Conservation (phyloP, 495 filamentous ascomycete genomes). For the Beverwykella pulmonaria region DNA sequence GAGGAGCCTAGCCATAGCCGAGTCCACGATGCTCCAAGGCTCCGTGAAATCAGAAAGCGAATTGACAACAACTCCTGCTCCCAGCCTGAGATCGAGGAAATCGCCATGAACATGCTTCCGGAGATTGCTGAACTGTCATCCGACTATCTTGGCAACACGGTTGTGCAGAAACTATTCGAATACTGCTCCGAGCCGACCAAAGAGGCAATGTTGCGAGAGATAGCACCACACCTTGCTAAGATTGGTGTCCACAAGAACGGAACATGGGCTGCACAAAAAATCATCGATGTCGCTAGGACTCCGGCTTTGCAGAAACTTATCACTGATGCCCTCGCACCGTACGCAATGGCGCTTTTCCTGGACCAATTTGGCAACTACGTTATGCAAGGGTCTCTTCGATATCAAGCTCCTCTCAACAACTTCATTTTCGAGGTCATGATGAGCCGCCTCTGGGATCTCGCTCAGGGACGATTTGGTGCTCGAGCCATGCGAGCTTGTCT, state of each 20-base stretch:
- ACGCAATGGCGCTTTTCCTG: slow-evolving; percentile 86
- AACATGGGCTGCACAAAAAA: slow-evolving; percentile 99
- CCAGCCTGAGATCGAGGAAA: slow-evolving; percentile 84
- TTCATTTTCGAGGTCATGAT: slow-evolving; percentile 99
- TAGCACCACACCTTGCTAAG: slow-evolving; percentile 88
- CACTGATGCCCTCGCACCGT: slow-evolving; percentile 78
- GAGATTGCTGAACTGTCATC: slow-evolving; percentile 94
- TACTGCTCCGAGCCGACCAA: slow-evolving; percentile 88
- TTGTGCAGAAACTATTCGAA: slow-evolving; percentile 98
- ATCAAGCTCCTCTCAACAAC: slow-evolving; percentile 83
- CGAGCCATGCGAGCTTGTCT: slow-evolving; percentile 95
- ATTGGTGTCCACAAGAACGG: slow-evolving; percentile 99
- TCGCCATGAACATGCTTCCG: slow-evolving; percentile 87
- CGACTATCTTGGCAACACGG: slow-evolving; percentile 96
- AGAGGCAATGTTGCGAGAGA: slow-evolving; percentile 86
- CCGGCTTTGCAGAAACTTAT: slow-evolving; percentile 82
- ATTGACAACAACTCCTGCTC: slow-evolving; percentile 93
- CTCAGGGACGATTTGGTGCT: slow-evolving; percentile 91
- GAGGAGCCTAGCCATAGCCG: slow-evolving; percentile 87
- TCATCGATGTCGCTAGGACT: slow-evolving; percentile 91
- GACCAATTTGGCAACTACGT: slow-evolving; percentile 99
- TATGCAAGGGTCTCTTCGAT: slow-evolving; percentile 91
- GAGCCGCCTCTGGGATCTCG: slow-evolving; percentile 89
- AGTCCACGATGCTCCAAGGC: slow-evolving; percentile 90
- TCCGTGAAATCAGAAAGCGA: slow-evolving; percentile 93